A percentile compares a stretch with the other conserved stretches of the same genome.
phyloP scores from a whole-genome alignment of 257 asterid species.

The Salvia hispanica region DNA sequence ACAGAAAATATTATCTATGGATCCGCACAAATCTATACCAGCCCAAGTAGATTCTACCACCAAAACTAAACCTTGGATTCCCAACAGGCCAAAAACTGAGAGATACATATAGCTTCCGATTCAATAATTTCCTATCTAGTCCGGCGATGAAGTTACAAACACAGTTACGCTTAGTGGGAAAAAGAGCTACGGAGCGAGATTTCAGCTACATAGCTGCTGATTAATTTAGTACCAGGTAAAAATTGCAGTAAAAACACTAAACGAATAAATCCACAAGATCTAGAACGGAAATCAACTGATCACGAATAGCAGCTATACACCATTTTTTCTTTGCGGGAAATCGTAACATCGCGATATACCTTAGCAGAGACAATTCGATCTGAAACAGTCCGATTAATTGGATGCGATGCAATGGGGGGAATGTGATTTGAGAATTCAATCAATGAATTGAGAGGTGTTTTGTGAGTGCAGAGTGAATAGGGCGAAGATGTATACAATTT shows the following conservation, averaged over 20 bases:
- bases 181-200: conserved; percentile 2
- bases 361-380: conserved; percentile 26
- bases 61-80: conserved; percentile 22
- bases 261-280: conserved; percentile 35
- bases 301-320: conserved; percentile 12
- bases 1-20: background rate
- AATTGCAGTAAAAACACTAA: conserved; percentile 17
- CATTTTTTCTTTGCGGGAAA: conserved; percentile 8
- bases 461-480: conserved; percentile 28
- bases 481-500: conserved; percentile 25
- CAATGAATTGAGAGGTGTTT: background rate
- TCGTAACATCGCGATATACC: conserved; percentile 31
- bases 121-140: conserved; percentile 27
- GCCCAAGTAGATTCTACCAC: conserved; percentile 23
- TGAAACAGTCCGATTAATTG: conserved; percentile 26
- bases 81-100: background rate
- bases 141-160: background rate
- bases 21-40: conserved; percentile 25
- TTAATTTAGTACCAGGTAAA: conserved; percentile 1
- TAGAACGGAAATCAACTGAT: conserved; percentile 31
- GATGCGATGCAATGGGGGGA: conserved; percentile 41
- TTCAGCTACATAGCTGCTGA: conserved; percentile 23
- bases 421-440: conserved; percentile 30
- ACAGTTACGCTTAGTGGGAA: conserved; percentile 1
- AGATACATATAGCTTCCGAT: conserved; percentile 14